Evolutionary conservation across 257 asterid genomes (phyloP).

Genomic region (Cruciata laevipes): DNA sequence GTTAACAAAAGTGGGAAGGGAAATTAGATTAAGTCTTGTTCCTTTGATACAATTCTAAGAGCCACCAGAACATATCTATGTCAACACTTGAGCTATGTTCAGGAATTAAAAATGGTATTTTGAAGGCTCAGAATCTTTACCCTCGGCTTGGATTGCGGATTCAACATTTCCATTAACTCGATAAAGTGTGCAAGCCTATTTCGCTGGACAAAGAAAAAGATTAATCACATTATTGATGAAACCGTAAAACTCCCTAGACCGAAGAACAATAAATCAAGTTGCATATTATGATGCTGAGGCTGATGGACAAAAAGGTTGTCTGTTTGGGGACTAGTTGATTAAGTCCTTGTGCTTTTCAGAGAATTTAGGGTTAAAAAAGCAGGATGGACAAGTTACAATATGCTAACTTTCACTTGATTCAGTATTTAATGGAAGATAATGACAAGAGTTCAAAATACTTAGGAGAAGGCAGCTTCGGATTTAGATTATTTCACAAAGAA

Average conservation of each 20-base stretch:
- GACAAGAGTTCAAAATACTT: background rate
- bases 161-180: conserved; percentile 89
- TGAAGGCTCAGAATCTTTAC: conserved; percentile 23
- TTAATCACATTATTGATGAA: background rate
- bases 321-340: background rate
- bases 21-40: background rate
- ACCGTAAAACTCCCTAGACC: background rate
- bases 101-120: background rate
- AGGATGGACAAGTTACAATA: background rate
- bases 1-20: background rate
- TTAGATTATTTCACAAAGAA: background rate
- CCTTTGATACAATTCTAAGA: background rate
- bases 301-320: background rate
- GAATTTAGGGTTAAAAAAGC: background rate
- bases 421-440: conserved; percentile 3
- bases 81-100: background rate
- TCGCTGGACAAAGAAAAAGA: conserved; percentile 44
- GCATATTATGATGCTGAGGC: background rate
- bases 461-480: background rate
- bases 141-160: conserved; percentile 74
- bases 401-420: conserved; percentile 1
- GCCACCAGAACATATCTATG: too few relatives aligned
- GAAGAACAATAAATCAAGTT: background rate
- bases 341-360: background rate
- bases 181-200: conserved; percentile 75